phyloP scores from a whole-genome alignment of 805 yeast genomes.

The Cyberlindnera meyerae region DNA sequence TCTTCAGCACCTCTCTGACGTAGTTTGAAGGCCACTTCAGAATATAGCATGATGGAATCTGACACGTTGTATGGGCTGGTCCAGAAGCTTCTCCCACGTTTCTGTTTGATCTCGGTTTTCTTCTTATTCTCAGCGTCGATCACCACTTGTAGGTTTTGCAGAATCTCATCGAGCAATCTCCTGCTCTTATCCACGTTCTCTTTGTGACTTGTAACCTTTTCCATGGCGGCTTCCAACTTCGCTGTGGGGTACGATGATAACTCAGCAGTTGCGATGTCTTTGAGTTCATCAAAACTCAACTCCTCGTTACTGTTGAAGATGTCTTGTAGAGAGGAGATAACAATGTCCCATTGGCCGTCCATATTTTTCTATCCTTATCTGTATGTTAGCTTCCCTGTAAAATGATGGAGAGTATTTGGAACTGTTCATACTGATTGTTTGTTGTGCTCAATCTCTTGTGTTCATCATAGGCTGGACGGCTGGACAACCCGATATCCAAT shows the following conservation, averaged over 20 bases:
- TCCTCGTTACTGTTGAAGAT: conserved; percentile 58
- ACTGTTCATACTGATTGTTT: neutral
- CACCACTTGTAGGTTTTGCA: conserved; percentile 43
- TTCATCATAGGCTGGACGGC: too few relatives aligned
- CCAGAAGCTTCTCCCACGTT: conserved; percentile 31
- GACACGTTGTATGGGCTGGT: conserved; percentile 53
- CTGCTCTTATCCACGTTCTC: conserved; percentile 53
- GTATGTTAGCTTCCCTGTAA: too few relatives aligned
- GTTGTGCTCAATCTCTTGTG: too few relatives aligned
- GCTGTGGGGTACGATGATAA: conserved; percentile 31
- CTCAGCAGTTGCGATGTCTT: conserved; percentile 25
- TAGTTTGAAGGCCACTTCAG: conserved; percentile 85
- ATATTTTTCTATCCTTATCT: conserved; percentile 24
- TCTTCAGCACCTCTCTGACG: conserved; percentile 63
- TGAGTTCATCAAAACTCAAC: conserved; percentile 41
- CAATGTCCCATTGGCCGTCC: conserved; percentile 67
- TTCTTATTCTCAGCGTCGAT: conserved; percentile 28
- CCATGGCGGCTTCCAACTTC: conserved; percentile 37
- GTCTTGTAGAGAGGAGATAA: conserved; percentile 63
- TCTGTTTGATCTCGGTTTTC: conserved; percentile 23
- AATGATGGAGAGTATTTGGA: too few relatives aligned
- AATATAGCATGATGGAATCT: conserved; percentile 55
- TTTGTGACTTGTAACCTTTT: conserved; percentile 45
- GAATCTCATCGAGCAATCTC: conserved; percentile 36
- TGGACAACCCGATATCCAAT: too few relatives aligned